Percentiles rank a stretch among this genome's conserved stretches.
phyloP scores from a whole-genome alignment of 176 grass and related monocot genomes.

The Carex pumila region DNA sequence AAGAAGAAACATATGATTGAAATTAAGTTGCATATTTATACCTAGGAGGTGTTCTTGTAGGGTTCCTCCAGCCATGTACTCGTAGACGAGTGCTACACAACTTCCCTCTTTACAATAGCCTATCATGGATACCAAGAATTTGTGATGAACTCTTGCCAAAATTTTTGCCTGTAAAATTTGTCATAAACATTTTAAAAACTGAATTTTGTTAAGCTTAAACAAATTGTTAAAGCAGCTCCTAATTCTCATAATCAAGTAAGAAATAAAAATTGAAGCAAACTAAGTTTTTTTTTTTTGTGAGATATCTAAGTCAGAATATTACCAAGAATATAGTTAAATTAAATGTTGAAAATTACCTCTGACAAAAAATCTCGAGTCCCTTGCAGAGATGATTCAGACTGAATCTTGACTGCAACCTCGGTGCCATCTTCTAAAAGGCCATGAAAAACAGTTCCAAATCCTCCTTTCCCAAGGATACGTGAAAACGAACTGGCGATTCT shows the following conservation, averaged over 20 bases:
- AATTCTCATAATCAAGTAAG: background rate
- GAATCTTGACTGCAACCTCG: conserved; percentile 66
- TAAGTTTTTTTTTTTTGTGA: background rate
- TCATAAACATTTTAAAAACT: background rate
- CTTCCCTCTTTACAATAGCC: conserved; percentile 60
- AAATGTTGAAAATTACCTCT: conserved; percentile 41
- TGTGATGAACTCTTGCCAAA: conserved; percentile 64
- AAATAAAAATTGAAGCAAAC: background rate
- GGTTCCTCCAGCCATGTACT: conserved; percentile 55
- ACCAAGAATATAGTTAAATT: background rate
- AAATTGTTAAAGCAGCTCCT: background rate
- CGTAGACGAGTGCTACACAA: conserved; percentile 48
- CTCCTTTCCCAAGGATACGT: conserved; percentile 55
- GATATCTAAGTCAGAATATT: background rate
- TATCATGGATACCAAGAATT: conserved; percentile 54
- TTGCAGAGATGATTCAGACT: conserved; percentile 34
- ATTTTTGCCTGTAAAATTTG: conserved; percentile 39
- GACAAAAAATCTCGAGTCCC: conserved; percentile 49
- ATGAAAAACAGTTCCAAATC: conserved; percentile 58
- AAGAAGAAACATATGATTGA: background rate
- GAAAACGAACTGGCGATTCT: conserved; percentile 54
- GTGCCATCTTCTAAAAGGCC: conserved; percentile 50
- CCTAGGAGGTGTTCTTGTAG: conserved; percentile 37
- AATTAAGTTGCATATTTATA: background rate
- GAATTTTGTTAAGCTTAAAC: background rate